These are phyloP conservation scores for Globisporangium okanoganense DNA, from an alignment of 352 stramenopile genomes.

Conservation along the genomic window DNA sequence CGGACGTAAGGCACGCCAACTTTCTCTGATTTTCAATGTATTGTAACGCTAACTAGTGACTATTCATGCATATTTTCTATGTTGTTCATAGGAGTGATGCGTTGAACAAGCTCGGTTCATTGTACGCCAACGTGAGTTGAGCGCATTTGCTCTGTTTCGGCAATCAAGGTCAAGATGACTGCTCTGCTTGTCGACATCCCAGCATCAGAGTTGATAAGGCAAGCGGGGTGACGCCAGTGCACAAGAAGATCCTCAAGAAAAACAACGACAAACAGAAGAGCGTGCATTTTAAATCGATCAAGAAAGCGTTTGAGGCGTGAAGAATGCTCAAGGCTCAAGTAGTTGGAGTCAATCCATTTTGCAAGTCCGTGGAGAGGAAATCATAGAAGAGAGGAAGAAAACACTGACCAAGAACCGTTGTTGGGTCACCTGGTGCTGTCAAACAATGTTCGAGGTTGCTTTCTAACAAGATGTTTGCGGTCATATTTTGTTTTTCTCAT, in stretches of 20 bases:
- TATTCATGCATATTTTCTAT: neutral
- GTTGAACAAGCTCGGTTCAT: neutral
- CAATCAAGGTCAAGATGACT: neutral
- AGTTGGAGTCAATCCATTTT: neutral
- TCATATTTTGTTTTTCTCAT: neutral
- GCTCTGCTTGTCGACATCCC: neutral
- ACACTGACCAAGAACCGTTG: neutral
- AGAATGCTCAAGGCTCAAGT: neutral
- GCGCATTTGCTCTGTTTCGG: neutral
- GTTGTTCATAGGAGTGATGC: neutral
- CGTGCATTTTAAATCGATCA: conserved; percentile 1
- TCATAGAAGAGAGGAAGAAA: neutral
- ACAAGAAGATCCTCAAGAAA: neutral
- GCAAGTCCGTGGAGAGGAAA: neutral
- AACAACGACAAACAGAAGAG: neutral
- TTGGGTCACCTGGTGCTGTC: neutral
- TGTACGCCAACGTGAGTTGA: neutral
- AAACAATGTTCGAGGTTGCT: neutral
- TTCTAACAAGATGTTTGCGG: neutral
- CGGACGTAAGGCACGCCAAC: neutral
- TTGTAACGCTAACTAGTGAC: neutral
- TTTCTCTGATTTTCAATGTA: neutral
- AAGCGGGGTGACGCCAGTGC: neutral
- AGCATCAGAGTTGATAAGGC: neutral
- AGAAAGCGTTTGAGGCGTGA: neutral